Evolutionary conservation across 768 basidiomycete genomes (phyloP).

Genomic region (Collybiopsis confluens): DNA sequence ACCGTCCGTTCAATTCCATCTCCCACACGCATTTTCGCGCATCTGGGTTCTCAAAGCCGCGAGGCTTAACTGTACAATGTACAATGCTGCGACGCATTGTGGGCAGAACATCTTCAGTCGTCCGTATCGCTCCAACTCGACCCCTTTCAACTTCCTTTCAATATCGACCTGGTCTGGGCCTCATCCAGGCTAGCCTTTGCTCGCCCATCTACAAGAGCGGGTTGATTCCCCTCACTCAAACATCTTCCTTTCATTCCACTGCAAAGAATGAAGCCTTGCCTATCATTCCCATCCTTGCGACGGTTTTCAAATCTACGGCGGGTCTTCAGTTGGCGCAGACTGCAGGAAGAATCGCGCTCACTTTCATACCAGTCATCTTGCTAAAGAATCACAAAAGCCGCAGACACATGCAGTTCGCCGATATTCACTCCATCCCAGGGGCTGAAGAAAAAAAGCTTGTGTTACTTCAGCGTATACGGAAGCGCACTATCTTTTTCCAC

Average conservation of each 20-base stretch:
- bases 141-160: slow-evolving; percentile 16
- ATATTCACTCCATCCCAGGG: slow-evolving; percentile 44
- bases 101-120: neutral
- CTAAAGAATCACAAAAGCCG: slow-evolving; percentile 52
- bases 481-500: slow-evolving; percentile 46
- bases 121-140: neutral
- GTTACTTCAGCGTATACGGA: slow-evolving; percentile 44
- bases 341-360: slow-evolving; percentile 66
- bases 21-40: too few relatives aligned
- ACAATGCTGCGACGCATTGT: neutral
- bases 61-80: slow-evolving; percentile 13
- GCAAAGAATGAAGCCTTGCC: slow-evolving; percentile 27
- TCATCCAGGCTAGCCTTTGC: slow-evolving; percentile 12
- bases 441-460: slow-evolving; percentile 50
- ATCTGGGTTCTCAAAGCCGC: neutral
- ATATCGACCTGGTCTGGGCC: slow-evolving; percentile 12
- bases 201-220: too few relatives aligned
- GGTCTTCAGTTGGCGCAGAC: slow-evolving; percentile 68
- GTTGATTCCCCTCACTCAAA: neutral
- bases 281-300: slow-evolving; percentile 52
- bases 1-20: neutral
- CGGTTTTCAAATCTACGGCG: slow-evolving; percentile 72
- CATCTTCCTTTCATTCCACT: slow-evolving; percentile 38
- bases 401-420: slow-evolving; percentile 45
- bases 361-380: slow-evolving; percentile 67